Percentiles rank a stretch among this genome's conserved stretches.
Conservation (phyloP, 2,329 filamentous ascomycete species). For the Cyphellophora attinorum region DNA sequence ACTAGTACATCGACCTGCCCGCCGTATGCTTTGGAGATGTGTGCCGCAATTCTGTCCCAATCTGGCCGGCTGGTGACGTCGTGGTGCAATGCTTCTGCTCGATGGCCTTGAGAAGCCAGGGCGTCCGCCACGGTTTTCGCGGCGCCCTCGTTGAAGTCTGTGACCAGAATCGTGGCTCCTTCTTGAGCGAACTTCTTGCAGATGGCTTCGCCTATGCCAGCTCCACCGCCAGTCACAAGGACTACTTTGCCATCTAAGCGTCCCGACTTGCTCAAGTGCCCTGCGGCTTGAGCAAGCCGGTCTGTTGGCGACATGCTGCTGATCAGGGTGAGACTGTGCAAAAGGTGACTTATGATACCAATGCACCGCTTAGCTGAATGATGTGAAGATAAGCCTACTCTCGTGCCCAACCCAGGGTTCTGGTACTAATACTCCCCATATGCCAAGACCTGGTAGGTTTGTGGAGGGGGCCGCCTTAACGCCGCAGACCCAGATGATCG, state of each 20-base stretch:
- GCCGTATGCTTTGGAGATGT: constrained; percentile 14
- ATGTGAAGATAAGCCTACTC: too few relatives aligned
- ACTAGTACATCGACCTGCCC: constrained; percentile 15
- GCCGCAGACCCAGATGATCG: too few relatives aligned
- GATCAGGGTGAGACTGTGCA: too few relatives aligned
- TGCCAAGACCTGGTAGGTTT: too few relatives aligned
- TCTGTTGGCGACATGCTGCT: too few relatives aligned
- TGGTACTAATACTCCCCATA: too few relatives aligned
- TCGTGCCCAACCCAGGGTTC: too few relatives aligned
- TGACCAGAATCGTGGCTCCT: constrained; percentile 31
- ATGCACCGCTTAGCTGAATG: too few relatives aligned
- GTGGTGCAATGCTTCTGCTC: constrained; percentile 10
- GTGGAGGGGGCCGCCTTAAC: too few relatives aligned
- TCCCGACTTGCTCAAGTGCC: too few relatives aligned
- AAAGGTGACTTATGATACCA: too few relatives aligned
- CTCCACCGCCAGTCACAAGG: constrained; percentile 35
- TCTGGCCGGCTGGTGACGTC: constrained; percentile 13
- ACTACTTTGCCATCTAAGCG: constrained; percentile 35
- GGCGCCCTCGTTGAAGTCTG: constrained; percentile 28
- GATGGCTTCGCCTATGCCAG: constrained; percentile 33
- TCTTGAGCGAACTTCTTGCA: constrained; percentile 29
- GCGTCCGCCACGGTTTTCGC: constrained; percentile 5
- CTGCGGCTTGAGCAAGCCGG: too few relatives aligned
- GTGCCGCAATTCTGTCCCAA: constrained; percentile 16
- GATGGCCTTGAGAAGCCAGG: not conserved